phyloP scores from a whole-genome alignment of 139 green algal genomes.

The Chlamydomonas sp. region DNA sequence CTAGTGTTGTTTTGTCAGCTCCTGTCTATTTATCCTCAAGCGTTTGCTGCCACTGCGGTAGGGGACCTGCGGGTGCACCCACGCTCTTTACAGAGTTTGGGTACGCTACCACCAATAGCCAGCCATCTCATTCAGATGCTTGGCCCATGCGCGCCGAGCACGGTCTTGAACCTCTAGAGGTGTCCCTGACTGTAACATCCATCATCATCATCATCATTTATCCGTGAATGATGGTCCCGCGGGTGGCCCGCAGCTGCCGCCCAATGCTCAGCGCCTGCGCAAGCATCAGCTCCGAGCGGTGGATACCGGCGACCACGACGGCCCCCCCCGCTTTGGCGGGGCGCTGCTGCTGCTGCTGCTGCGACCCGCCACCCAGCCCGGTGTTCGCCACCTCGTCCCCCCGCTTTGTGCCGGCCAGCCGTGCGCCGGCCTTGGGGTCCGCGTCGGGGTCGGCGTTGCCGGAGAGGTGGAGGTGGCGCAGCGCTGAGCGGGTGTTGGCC shows the following conservation, averaged over 20 bases:
- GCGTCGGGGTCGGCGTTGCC: slow-evolving; percentile 6
- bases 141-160: too few species aligned
- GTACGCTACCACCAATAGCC: too few species aligned
- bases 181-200: too few species aligned
- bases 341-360: background rate
- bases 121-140: too few species aligned
- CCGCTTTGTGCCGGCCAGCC: background rate
- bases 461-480: slow-evolving; percentile 4
- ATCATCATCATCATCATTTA: too few species aligned
- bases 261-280: slow-evolving; percentile 14
- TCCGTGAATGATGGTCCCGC: background rate
- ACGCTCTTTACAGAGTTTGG: too few species aligned
- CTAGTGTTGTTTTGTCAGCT: too few species aligned
- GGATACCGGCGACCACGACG: slow-evolving; percentile 8
- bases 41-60: too few species aligned
- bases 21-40: too few species aligned
- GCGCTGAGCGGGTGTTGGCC: background rate
- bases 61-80: too few species aligned
- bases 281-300: background rate
- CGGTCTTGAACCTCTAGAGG: too few species aligned
- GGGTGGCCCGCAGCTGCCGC: background rate
- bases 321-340: too few species aligned
- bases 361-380: background rate
- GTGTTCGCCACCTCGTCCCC: background rate
- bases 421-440: background rate